phyloP scores from a whole-genome alignment of 1,284 basidiomycete species.

The Cryptococcus wingfieldii region DNA sequence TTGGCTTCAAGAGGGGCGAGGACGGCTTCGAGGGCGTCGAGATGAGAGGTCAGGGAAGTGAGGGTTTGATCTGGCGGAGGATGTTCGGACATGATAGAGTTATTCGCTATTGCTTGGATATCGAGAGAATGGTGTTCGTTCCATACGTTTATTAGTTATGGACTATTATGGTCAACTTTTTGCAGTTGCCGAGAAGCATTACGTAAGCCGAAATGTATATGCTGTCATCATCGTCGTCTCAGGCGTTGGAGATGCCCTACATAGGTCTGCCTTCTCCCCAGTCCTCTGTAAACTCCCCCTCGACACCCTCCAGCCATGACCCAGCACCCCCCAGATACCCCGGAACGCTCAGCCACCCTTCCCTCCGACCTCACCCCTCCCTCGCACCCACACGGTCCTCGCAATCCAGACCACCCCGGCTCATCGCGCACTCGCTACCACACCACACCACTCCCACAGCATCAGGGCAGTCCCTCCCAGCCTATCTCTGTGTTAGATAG shows the following conservation, averaged over 20 bases:
- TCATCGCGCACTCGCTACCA: slow-evolving; percentile 23
- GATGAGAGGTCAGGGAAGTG: slow-evolving; percentile 5
- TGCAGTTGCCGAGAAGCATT: too few relatives aligned
- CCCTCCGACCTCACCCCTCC: neutral
- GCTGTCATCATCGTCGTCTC: too few relatives aligned
- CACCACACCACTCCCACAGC: slow-evolving; percentile 4
- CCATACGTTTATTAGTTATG: too few relatives aligned
- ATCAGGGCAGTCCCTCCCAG: neutral
- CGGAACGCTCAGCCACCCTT: slow-evolving; percentile 1
- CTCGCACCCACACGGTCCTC: slow-evolving; percentile 17
- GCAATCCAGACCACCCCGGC: slow-evolving; percentile 15
- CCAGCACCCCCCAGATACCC: neutral
- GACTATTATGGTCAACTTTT: too few relatives aligned
- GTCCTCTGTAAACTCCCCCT: too few relatives aligned
- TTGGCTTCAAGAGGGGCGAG: slow-evolving; percentile 14
- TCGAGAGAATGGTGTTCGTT: too few relatives aligned
- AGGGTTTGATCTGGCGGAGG: slow-evolving; percentile 4
- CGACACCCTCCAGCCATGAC: neutral
- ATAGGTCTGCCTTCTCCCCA: too few relatives aligned
- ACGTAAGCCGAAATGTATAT: too few relatives aligned
- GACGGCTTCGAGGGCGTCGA: slow-evolving; percentile 17
- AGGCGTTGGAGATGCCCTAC: too few relatives aligned
- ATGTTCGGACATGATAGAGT: neutral
- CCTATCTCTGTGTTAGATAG: neutral
- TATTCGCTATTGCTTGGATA: neutral